These are phyloP conservation scores for Bipolaris sorokiniana DNA, from an alignment of 2,329 filamentous ascomycete species.

Conservation along the genomic window DNA sequence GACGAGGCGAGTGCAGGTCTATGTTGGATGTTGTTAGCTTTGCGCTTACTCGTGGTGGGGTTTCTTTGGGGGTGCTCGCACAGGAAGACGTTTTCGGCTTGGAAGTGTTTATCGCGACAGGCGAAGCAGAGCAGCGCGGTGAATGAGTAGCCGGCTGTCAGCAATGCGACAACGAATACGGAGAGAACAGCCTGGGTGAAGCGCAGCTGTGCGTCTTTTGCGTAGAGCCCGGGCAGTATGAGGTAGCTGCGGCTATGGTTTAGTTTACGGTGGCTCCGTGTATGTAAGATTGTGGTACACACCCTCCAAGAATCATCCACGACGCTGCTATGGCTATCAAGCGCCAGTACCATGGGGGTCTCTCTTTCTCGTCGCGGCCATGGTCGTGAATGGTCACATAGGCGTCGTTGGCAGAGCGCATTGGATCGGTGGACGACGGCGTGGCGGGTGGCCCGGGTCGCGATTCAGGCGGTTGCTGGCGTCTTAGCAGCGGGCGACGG, in stretches of 20 bases:
- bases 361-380: conserved; percentile 26
- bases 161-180: conserved; percentile 55
- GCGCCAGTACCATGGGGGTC: conserved; percentile 57
- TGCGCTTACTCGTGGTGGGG: not conserved
- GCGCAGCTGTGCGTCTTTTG: conserved; percentile 47
- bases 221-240: conserved; percentile 57
- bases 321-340: conserved; percentile 52
- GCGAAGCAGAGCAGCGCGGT: conserved; percentile 57
- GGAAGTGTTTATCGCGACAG: conserved; percentile 55
- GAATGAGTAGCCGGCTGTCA: conserved; percentile 57
- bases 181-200: conserved; percentile 50
- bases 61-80: conserved; percentile 31
- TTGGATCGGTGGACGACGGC: conserved; percentile 33
- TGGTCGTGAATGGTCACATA: conserved; percentile 41
- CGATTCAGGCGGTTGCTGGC: conserved; percentile 32
- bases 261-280: not conserved
- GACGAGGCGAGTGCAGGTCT: conserved; percentile 53
- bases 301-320: conserved; percentile 58
- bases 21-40: conserved; percentile 26
- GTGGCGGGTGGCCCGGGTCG: conserved; percentile 20
- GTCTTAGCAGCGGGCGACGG: conserved; percentile 13
- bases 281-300: conserved; percentile 20
- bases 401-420: conserved; percentile 38
- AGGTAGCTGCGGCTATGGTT: conserved; percentile 51
- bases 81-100: conserved; percentile 56